phyloP scores from a whole-genome alignment of 805 yeast genomes.

The Ogataea glucozyma region DNA sequence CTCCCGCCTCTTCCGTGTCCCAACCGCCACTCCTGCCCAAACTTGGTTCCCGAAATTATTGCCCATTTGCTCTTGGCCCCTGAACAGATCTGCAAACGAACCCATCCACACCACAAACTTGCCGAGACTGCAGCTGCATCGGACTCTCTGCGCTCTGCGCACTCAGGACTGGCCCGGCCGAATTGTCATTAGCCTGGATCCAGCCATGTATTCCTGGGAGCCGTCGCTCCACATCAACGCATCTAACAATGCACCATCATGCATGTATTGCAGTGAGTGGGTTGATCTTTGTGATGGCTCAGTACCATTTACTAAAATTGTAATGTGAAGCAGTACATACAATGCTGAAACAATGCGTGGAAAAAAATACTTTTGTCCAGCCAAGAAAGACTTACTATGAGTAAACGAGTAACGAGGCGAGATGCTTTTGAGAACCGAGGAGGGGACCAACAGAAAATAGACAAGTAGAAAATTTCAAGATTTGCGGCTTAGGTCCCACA shows the following conservation, averaged over 20 bases:
- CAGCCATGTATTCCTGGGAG: neutral
- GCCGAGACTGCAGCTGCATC: slow-evolving; percentile 3
- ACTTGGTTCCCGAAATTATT: too few relatives aligned
- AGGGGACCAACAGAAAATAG: too few relatives aligned
- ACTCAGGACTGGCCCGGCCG: too few relatives aligned
- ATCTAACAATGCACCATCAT: neutral
- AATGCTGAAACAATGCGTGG: too few relatives aligned
- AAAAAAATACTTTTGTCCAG: too few relatives aligned
- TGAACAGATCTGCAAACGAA: neutral
- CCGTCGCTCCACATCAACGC: neutral
- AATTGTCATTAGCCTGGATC: neutral
- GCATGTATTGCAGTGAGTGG: slow-evolving; percentile 3
- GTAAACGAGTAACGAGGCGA: too few relatives aligned
- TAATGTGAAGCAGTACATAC: neutral
- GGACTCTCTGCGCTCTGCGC: neutral
- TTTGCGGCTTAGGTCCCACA: too few relatives aligned
- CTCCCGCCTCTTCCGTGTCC: too few relatives aligned
- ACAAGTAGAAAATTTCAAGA: too few relatives aligned
- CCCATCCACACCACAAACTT: neutral
- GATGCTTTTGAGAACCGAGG: too few relatives aligned
- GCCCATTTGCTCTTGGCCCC: neutral
- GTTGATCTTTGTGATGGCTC: slow-evolving; percentile 1
- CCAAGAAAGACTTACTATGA: too few relatives aligned
- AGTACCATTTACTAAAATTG: neutral
- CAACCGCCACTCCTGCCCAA: too few relatives aligned